phyloP scores from a whole-genome alignment of 208 protist genomes.

The Leishmania martiniquensis region DNA sequence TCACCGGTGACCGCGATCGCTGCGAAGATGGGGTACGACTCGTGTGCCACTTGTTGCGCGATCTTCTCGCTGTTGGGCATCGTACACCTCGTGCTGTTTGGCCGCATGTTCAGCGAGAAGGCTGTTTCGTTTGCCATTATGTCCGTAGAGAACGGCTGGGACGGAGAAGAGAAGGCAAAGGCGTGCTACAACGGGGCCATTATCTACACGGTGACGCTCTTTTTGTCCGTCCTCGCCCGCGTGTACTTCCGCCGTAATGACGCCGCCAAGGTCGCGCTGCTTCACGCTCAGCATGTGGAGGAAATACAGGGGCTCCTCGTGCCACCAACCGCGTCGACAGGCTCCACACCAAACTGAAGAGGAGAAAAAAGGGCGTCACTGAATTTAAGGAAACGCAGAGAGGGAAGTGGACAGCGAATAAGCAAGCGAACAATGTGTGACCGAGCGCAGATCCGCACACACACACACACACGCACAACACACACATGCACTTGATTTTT shows the following conservation, averaged over 20 bases:
- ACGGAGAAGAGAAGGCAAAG: constrained; percentile 76
- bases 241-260: constrained; percentile 78
- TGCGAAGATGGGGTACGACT: constrained; percentile 55
- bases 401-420: no score
- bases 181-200: constrained; percentile 88
- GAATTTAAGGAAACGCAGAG: not conserved
- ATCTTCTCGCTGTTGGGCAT: constrained; percentile 88
- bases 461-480: no score
- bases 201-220: constrained; percentile 76
- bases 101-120: constrained; percentile 70
- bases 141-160: constrained; percentile 73
- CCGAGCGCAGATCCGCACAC: no score
- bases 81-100: constrained; percentile 83
- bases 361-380: not conserved
- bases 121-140: constrained; percentile 81
- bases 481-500: no score
- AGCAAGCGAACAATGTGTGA: not conserved
- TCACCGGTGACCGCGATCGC: not conserved
- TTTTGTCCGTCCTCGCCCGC: constrained; percentile 73
- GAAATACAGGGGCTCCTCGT: constrained; percentile 46
- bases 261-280: constrained; percentile 43
- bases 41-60: constrained; percentile 79
- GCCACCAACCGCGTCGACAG: constrained; percentile 13
- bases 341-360: constrained; percentile 7
- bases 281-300: constrained; percentile 46